Evolutionary conservation across 129 eudicot species (phyloP).

Genomic region (Chrysanthemum seticuspe): DNA sequence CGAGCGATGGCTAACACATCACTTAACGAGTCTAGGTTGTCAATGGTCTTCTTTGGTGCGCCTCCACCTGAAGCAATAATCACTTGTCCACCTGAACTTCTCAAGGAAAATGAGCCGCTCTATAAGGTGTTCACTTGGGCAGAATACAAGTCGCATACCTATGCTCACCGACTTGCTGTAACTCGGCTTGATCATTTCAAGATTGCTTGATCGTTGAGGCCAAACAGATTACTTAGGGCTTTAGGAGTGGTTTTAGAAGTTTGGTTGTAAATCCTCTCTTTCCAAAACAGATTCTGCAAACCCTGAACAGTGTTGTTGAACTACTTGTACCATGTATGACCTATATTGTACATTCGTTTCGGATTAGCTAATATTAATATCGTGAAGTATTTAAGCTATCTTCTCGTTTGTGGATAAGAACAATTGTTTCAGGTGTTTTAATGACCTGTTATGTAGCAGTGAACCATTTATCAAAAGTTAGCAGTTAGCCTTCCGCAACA

Average conservation of each 20-base stretch:
- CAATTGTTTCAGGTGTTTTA: too few species aligned
- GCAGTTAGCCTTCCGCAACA: too few species aligned
- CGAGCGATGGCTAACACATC: conserved; percentile 54
- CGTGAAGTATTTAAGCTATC: neutral
- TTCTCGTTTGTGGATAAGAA: neutral
- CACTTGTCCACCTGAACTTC: conserved; percentile 35
- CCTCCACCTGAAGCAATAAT: conserved; percentile 49
- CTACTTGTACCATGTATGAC: neutral
- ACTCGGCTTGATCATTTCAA: conserved; percentile 53
- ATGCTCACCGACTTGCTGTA: conserved; percentile 49
- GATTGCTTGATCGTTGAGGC: neutral
- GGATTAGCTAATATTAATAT: conserved; percentile 1
- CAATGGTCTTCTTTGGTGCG: conserved; percentile 49
- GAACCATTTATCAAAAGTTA: too few species aligned
- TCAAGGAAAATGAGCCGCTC: conserved; percentile 25
- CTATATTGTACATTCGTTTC: neutral
- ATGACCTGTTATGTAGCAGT: too few species aligned
- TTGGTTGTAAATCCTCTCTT: neutral
- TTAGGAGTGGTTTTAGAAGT: neutral
- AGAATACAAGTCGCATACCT: conserved; percentile 52
- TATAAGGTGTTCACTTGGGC: conserved; percentile 51
- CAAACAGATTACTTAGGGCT: neutral
- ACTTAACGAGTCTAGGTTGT: conserved; percentile 36
- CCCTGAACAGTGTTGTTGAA: neutral
- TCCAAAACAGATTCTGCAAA: conserved; percentile 2